These are phyloP conservation scores for Yamadazyma kanchanaburiensis DNA, from an alignment of 1,139 yeast genomes.

Conservation along the genomic window DNA sequence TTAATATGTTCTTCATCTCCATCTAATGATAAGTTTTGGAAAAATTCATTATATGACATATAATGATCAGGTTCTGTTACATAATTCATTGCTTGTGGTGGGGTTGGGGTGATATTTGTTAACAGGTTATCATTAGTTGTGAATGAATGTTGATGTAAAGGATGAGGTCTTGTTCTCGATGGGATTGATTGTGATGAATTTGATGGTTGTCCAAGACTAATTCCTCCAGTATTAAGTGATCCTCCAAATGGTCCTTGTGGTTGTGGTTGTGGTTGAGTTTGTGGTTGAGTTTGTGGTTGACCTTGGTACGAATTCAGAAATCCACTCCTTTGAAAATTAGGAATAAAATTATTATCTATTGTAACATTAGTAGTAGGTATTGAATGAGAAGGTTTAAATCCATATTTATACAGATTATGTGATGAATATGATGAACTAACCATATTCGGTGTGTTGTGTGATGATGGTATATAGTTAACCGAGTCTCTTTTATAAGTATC, in stretches of 20 bases:
- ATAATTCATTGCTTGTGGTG: constrained; percentile 11
- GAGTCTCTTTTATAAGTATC: constrained; percentile 16
- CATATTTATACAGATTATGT: constrained; percentile 29
- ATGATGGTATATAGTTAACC: constrained; percentile 38
- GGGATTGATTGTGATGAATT: constrained; percentile 1
- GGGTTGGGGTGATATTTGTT: constrained; percentile 8
- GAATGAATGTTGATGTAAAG: constrained; percentile 8
- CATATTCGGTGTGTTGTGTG: constrained; percentile 56
- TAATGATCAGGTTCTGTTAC: constrained; percentile 40
- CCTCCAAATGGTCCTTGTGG: not conserved
- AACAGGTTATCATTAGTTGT: constrained; percentile 7
- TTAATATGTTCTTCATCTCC: constrained; percentile 57
- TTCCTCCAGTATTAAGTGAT: not conserved
- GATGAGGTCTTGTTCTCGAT: constrained; percentile 6
- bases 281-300: constrained; percentile 4
- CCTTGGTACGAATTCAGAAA: constrained; percentile 2
- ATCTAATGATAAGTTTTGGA: constrained; percentile 28
- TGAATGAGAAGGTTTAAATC: constrained; percentile 15
- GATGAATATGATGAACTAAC: constrained; percentile 48
- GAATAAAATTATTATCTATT: constrained; percentile 13
- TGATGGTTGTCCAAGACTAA: constrained; percentile 1
- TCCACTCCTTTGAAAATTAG: constrained; percentile 9
- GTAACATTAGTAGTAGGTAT: constrained; percentile 16
- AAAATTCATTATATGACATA: constrained; percentile 43
- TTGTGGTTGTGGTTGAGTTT: not conserved